Base-by-base conservation (phyloP, 176 grass and related monocot genomes). In the Olyra latifolia region DNA sequence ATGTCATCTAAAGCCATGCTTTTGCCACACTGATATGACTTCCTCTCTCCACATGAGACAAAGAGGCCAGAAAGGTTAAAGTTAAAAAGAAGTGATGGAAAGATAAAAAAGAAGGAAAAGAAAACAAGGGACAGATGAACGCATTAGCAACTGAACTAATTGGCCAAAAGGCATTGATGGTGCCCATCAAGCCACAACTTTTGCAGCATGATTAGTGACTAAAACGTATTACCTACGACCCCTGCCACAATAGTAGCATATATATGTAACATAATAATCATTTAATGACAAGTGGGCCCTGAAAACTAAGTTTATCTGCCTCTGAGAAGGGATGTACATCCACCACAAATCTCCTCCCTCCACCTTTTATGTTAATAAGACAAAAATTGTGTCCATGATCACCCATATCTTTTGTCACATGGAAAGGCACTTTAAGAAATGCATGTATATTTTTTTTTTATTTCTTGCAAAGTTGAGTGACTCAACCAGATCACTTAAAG, bases 381-480 rank as follows among this genome's bases (percentile, higher is more conserved):
- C 75, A 84, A 88, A 81, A 79, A 80, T 27, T 48, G 25, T 85
- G 25, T 85, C 20, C 69, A 39, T 60, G 20, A 39, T 35, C 32
- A 35, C 69, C 41, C 50, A 59, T 62, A 84, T 80, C 81, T 80
- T 75, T 50, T 53, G 69, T 84, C 87, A 79, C 81, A 84, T 80
- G 86, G 60, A 79, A 83, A 88, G 43, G 13, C 8, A 19, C 75
- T 68, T 84, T 80, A 80, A 74, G 40, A 75, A 75, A 68, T 41
- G 61, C 41, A 5, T 41, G 61, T n/a, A 5, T 59, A 48, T 40
- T 29, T 61, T 20, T 7, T 40, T 29, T 61, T 20, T 7, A 41
- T 78, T 62, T 23, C 60, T 64, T 6, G 41, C 17, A 52, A 84
- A 75, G 61, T 58, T 14, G 52, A 79, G 69, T 72, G 49, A 71